A percentile compares a stretch with the other conserved stretches of the same genome.
These are phyloP conservation scores for Komagataea norvegica DNA, from an alignment of 1,139 yeast genomes.

Conservation along the genomic window DNA sequence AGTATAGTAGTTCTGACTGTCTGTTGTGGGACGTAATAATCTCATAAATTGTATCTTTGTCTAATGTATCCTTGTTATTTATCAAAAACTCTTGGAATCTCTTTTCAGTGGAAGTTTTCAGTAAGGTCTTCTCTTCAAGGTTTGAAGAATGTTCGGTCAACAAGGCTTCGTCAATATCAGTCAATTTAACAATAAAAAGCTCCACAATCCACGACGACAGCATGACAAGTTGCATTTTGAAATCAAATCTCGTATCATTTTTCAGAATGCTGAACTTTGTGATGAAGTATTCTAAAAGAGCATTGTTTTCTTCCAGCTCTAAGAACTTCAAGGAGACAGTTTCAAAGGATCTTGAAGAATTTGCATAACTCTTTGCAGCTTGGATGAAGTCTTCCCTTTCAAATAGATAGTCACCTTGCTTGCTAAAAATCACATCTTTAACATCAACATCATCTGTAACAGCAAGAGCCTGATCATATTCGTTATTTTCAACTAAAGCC, in stretches of 20 bases:
- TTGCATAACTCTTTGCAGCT: conserved; percentile 64
- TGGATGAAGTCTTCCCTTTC: conserved; percentile 32
- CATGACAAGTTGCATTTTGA: conserved; percentile 50
- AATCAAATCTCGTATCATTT: conserved; percentile 34
- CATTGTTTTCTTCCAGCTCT: conserved; percentile 31
- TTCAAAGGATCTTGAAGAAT: conserved; percentile 67
- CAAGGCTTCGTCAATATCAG: conserved; percentile 40
- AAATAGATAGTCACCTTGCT: conserved; percentile 58
- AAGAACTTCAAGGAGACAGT: conserved; percentile 61
- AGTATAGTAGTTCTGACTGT: conserved; percentile 56
- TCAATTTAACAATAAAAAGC: conserved; percentile 48
- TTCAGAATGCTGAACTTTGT: conserved; percentile 41
- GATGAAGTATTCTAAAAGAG: conserved; percentile 53
- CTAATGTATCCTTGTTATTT: conserved; percentile 46
- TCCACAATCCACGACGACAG: conserved; percentile 85
- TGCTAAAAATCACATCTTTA: conserved; percentile 52
- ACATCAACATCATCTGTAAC: conserved; percentile 39
- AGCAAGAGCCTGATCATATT: conserved; percentile 65
- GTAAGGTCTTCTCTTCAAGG: conserved; percentile 22
- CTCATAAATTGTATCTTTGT: conserved; percentile 65
- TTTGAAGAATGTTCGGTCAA: conserved; percentile 27
- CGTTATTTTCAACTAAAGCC: conserved; percentile 54
- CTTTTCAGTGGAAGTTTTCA: conserved; percentile 27
- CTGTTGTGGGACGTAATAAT: conserved; percentile 64
- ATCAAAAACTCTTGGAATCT: conserved; percentile 51